Evolutionary conservation across 2,329 filamentous ascomycete genomes (phyloP).

Genomic region (Aspergillus sp.): DNA sequence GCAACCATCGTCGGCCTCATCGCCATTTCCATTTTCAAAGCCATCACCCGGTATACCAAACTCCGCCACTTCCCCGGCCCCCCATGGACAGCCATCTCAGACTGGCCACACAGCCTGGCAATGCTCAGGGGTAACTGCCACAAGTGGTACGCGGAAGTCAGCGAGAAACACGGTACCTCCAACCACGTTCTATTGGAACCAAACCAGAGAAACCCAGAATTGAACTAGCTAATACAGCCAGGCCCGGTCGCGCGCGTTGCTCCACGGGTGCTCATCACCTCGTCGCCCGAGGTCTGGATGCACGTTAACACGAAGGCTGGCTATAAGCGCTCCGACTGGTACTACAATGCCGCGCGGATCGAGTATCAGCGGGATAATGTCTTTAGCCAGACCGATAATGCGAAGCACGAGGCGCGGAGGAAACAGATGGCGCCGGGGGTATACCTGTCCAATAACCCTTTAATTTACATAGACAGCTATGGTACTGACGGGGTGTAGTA

Average conservation of each 20-base stretch:
- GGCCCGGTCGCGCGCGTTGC: not conserved
- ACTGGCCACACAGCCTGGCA: not conserved
- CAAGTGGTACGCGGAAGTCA: not conserved
- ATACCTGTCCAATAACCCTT: not conserved
- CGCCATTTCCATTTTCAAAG: not conserved
- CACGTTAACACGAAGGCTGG: not conserved
- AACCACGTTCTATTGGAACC: no score
- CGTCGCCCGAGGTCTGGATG: not conserved
- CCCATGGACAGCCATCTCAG: not conserved
- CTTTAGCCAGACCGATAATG: not conserved
- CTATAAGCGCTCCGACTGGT: not conserved
- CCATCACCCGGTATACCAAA: not conserved
- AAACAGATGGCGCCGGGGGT: not conserved
- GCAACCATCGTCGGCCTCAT: not conserved
- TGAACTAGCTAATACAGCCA: not conserved
- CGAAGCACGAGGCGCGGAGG: not conserved
- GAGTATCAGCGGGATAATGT: not conserved
- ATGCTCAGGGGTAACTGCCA: not conserved
- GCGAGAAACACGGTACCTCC: not conserved
- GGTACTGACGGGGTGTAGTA: no score
- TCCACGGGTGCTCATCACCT: not conserved
- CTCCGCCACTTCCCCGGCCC: not conserved
- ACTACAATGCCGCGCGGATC: not conserved
- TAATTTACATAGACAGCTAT: no score
- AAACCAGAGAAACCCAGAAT: not conserved